Conservation (phyloP, 257 asterid genomes). For the Datura wrightii region DNA sequence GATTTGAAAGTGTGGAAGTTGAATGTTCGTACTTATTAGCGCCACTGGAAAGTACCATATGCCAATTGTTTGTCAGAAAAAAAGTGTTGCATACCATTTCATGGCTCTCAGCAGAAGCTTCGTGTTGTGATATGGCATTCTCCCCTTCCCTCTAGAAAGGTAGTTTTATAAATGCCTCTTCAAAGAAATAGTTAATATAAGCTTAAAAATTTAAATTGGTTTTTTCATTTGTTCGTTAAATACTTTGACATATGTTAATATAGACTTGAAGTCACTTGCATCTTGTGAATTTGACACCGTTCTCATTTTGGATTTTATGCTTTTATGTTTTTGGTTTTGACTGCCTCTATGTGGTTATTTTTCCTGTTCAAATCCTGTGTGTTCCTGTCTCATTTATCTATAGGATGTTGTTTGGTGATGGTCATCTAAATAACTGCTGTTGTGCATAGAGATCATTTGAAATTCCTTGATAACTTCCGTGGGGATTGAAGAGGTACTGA, state of each 20-base stretch:
- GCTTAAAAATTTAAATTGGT: background rate
- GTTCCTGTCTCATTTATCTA: slow-evolving; percentile 21
- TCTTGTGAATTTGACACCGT: background rate
- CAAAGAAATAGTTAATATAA: background rate
- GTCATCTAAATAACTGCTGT: slow-evolving; percentile 40
- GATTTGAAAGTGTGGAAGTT: background rate
- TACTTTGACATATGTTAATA: background rate
- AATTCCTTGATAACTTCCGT: slow-evolving; percentile 34
- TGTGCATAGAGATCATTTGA: slow-evolving; percentile 38
- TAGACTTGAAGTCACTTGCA: background rate
- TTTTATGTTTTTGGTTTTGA: background rate
- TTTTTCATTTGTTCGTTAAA: background rate
- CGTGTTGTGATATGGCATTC: background rate
- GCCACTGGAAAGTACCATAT: background rate
- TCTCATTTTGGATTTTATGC: background rate
- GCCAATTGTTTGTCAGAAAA: background rate
- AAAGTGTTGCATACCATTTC: background rate
- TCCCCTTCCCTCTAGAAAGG: background rate
- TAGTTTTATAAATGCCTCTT: background rate
- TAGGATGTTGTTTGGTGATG: slow-evolving; percentile 41
- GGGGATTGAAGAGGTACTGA: slow-evolving; percentile 48
- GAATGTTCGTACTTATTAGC: background rate
- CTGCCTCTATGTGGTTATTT: background rate
- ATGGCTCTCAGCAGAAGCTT: background rate
- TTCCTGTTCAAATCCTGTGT: slow-evolving; percentile 24